Base-by-base conservation (phyloP, 352 stramenopile species). In the Phytophthora macrochlamydospora region DNA sequence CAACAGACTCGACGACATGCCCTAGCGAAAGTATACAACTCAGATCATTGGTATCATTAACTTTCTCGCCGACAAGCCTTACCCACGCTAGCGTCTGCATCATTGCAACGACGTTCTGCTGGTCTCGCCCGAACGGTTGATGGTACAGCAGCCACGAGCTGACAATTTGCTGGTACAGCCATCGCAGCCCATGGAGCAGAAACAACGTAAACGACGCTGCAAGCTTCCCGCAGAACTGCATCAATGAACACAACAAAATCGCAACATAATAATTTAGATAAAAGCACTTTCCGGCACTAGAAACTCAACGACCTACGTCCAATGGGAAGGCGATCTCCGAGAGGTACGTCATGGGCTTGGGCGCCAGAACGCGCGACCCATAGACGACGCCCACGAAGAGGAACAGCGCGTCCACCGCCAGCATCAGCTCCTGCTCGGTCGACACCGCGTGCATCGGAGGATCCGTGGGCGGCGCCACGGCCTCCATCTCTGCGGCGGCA, bases 301-400 rank as follows among this genome's bases (percentile, higher is more conserved):
- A 24, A 24, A 24, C 18, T 24, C 51, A 46, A 42, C 14, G 14
- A 81, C 78, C 45, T 56, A 91, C 84, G 44, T 92, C 81, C n/a
- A 82, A 55, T 1, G 84, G 84, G 64, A 91, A 91, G 3, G 78
- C 76, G 48, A 92, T 92, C 65, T 92, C 84, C 1, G 84, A 92
- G 31, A 92, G 71, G 52, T 92, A 92, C 11, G 84, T 92, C 76
- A 84, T 92, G 38, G 84, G 76, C 51, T 85, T 71, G 0, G 80
- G 74, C 51, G 65, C 65, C 6, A 92, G 71, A 53, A 86, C 76
- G 28, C 85, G 78, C 29, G 65, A 66, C 37, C 70, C 70, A 59
- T 92, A 92, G 56, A 75, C 62, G 30, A 78, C 49, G n/a, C 84
- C 80, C 11, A 79, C 51, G 42, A 91, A 64, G 29, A 87, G 52